Evolutionary conservation across 73 alveolate species (phyloP), one percentile per base, ranked within the genome.

Genomic region (Symbiodinium pilosum): DNA sequence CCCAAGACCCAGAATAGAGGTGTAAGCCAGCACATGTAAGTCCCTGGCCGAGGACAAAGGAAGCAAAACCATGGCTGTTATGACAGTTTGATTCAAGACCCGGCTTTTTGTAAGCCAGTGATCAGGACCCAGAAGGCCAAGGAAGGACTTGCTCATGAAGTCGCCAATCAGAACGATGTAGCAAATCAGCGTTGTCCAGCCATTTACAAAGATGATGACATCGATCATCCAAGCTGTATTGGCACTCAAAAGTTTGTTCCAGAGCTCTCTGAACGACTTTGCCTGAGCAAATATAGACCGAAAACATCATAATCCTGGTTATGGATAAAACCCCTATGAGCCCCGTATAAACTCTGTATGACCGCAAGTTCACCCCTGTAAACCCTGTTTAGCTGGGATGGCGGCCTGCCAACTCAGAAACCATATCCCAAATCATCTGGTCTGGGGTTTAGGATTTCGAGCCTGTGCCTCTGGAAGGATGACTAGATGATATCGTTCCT

Each of bases 101-200:
- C 97, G 97, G 54, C 77, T 91, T 77, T 34, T 40, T 20, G 97
- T 86, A 43, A 91, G 39, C 40, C 68, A 30, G 88, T 91, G 97
- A 24, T 91, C 97, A 21, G 97, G 75, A 20, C 97, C 97, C 87
- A 91, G 36, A 38, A 91, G 43, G 0, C 97, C 97, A n/a, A 42
- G 88, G 42, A 91, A 91, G n/a, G 97, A 91, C 64, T 91, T 91
- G 52, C 83, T 91, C 6, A 86, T 91, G 68, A 91, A 91, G 84
- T 91, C 97, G 16, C 97, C 97, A 38, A 91, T 91, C 77, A 91
- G 28, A 44, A 91, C 71, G 51, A 91, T 91, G 97, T 91, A 91
- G 88, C 97, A 91, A 69, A 91, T 44, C 89, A 91, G 77, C 38
- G 97, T 91, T 20, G 71, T 91, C 97, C 97, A 91, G 30, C 97